Base-by-base conservation (phyloP, 371 early-diverging fungal species). In the Mortierella sp. region DNA sequence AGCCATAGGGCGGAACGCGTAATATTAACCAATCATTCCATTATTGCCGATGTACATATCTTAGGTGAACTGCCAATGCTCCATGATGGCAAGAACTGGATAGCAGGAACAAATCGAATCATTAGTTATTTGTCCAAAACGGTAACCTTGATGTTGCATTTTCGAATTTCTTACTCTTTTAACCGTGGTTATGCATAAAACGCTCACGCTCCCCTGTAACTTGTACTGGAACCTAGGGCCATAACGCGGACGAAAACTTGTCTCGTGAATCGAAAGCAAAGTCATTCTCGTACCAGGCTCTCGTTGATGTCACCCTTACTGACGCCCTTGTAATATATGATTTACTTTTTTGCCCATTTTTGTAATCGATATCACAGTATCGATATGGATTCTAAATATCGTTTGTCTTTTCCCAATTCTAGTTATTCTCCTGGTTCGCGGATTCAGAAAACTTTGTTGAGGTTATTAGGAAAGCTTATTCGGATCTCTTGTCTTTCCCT, bases 371-470 rank as follows among this genome's bases (percentile, higher is more conserved):
- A 17, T 12, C 15, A 22, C 5, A 31, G 7, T 34, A n/a, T n/a
- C n/a, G n/a, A n/a, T n/a, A n/a, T n/a, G n/a, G 19, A 23, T 31
- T n/a, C 26, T 19, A 5, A 29, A 10, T 23, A 10, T n/a, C 6
- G 19, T 23, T 51, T 22, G 8, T 40, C n/a, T 12, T 37, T 9
- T 59, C 0, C 2, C 19, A 32, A 54, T 13, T n/a, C 45, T 56
- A 89, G 89, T 56, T 89, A 3, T 93, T 86, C 65, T 89, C 89
- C 23, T 93, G 93, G 93, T 93, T 90, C 61, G 85, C 88, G 9
- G 93, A 92, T 64, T 82, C 85, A 17, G 90, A 92, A 57, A 93
- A 93, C 80, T 93, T 89, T 83, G 81, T 85, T 19, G 86, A 89
- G 37, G 70, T 72, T 10, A 89, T 89, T 64, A 88, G 92, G 42